These are phyloP conservation scores for Fusarium mundagurra DNA, from an alignment of 2,329 filamentous ascomycete genomes.

Conservation along the genomic window DNA sequence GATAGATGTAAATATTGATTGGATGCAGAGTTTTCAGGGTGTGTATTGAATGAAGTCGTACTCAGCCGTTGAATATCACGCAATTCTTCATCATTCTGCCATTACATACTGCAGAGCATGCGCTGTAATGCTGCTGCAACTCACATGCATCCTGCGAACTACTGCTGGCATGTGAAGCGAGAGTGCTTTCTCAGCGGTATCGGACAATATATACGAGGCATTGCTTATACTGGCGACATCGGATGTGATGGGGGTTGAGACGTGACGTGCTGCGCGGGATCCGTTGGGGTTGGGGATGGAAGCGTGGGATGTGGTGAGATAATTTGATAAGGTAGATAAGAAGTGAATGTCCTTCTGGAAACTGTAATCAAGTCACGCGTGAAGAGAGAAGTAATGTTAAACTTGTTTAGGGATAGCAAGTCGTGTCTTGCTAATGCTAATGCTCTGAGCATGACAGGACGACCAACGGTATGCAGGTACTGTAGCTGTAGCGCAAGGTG, in stretches of 20 bases:
- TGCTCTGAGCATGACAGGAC: neutral
- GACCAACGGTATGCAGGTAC: constrained; percentile 31
- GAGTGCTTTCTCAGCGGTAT: neutral
- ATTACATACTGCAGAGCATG: neutral
- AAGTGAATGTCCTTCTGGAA: constrained; percentile 8
- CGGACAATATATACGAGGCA: neutral
- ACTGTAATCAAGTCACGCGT: neutral
- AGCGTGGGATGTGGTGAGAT: constrained; percentile 27
- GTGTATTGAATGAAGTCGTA: neutral
- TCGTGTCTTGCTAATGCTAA: neutral
- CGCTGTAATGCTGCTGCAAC: neutral
- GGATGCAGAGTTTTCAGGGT: neutral
- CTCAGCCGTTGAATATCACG: constrained; percentile 1
- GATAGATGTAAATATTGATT: neutral
- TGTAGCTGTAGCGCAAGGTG: neutral
- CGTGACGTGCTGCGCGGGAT: constrained; percentile 8
- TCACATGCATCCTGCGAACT: neutral
- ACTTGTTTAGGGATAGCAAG: neutral
- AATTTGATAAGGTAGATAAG: constrained; percentile 16
- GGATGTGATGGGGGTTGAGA: constrained; percentile 1
- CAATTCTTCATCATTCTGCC: neutral
- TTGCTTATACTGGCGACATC: neutral
- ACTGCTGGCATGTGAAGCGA: constrained; percentile 11
- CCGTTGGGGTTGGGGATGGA: constrained; percentile 7
- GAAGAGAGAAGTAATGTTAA: neutral